These are phyloP conservation scores for Didymella pinodella DNA, from an alignment of 2,329 filamentous ascomycete genomes.

Conservation along the genomic window DNA sequence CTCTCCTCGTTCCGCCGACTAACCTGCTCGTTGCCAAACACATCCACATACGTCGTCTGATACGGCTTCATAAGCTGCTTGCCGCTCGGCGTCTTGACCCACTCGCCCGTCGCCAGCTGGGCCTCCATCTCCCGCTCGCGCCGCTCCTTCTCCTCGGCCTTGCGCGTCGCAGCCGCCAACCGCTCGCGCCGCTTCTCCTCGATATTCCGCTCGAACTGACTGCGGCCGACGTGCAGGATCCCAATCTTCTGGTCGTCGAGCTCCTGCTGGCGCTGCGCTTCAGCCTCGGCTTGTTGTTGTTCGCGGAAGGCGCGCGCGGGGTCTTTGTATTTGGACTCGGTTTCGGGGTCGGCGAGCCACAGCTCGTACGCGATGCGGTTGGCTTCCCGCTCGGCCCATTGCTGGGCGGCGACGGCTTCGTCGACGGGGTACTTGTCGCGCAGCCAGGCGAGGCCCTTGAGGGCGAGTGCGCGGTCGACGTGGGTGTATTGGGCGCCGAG, in stretches of 20 bases:
- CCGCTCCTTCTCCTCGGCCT: constrained; percentile 45
- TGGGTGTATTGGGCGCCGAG: constrained; percentile 40
- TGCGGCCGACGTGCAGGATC: constrained; percentile 45
- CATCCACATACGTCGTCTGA: constrained; percentile 44
- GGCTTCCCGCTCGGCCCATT: constrained; percentile 51
- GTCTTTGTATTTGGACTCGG: constrained; percentile 51
- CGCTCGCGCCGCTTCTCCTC: constrained; percentile 43
- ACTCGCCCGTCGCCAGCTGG: constrained; percentile 46
- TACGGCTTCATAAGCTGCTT: constrained; percentile 49
- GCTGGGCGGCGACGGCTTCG: constrained; percentile 51
- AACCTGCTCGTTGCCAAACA: constrained; percentile 45
- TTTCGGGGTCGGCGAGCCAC: constrained; percentile 49
- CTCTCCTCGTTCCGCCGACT: constrained; percentile 41
- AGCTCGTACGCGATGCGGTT: constrained; percentile 51
- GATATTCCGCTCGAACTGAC: constrained; percentile 47
- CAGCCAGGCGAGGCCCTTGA: constrained; percentile 48
- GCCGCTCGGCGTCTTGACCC: constrained; percentile 43
- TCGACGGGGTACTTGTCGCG: constrained; percentile 50
- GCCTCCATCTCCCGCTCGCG: constrained; percentile 41
- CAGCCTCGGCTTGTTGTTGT: constrained; percentile 44
- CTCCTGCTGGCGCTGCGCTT: constrained; percentile 33
- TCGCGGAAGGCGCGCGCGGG: constrained; percentile 46
- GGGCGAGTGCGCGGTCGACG: constrained; percentile 37
- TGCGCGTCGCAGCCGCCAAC: constrained; percentile 38
- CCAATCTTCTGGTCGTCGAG: constrained; percentile 42